Base-by-base conservation (phyloP, 2,329 filamentous ascomycete species). In the Fusarium proliferatum region DNA sequence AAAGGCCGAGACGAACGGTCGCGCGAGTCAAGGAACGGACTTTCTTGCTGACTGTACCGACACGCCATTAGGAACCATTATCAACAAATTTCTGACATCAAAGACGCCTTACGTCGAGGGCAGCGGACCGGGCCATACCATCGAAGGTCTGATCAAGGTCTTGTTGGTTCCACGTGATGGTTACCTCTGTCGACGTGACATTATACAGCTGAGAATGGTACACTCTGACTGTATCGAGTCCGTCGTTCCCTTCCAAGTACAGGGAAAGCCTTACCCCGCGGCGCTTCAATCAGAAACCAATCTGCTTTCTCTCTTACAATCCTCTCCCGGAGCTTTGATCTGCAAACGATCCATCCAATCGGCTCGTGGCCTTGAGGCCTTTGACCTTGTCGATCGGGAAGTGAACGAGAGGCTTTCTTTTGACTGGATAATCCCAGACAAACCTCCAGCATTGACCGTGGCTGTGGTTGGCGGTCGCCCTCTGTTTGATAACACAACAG, bases 381-480 rank as follows among this genome's bases (percentile, higher is more conserved):
- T 58, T 38, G 19, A 58, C 9, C 23, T 58, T 4, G 42, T 30
- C 2, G 33, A 23, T 2, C 13, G 4, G 9, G 55, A 58, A 2
- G 13, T 46, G 0, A 15, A 46, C 3, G 30, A 58, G 21, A 58
- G 55, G 13, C 42, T 58, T 7, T 58, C 55, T 1, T 58, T 58
- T 23, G 33, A 46, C 10, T 58, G 55, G 55, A 5, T 46, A 16
- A 23, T 46, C 9, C 33, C 41, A 4, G 28, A n/a, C 6, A 58
- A 38, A 3, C 23, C 55, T 13, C 9, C 33, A 15, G 17, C 30
- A 8, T n/a, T 23, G 15, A 46, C n/a, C 19, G 55, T 58, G n/a
- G 55, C 42, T 38, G 55, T 58, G 1, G 41, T 58, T 30, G 55
- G 55, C 19, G 42, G 55, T 38, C 41, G 55, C 16, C 55, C 55